Evolutionary conservation across 108 stramenopile genomes (phyloP).

Genomic region (Conticribra guillardii): DNA sequence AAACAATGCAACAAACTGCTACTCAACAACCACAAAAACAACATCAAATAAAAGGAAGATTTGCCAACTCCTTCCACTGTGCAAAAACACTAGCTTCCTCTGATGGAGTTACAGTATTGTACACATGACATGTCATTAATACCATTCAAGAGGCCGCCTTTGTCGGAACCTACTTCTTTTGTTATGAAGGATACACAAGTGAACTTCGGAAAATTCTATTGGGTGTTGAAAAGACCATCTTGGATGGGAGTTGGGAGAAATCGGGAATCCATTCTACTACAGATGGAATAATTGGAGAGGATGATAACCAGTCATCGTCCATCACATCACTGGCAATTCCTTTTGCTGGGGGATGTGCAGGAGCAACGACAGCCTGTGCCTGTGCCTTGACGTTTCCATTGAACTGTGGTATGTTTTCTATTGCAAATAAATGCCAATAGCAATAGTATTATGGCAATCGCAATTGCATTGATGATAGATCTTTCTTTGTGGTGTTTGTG

Average conservation of each 20-base stretch:
- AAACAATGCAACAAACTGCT: too few species aligned
- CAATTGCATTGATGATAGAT: too few species aligned
- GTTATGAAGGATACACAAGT: constrained; percentile 82
- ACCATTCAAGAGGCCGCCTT: constrained; percentile 84
- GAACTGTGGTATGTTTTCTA: too few species aligned
- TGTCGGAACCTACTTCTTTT: constrained; percentile 85
- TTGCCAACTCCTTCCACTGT: constrained; percentile 69
- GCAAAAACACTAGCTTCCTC: constrained; percentile 55
- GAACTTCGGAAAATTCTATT: constrained; percentile 30
- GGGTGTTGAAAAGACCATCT: constrained; percentile 14
- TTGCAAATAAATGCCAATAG: too few species aligned
- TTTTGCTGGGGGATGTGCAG: constrained; percentile 84
- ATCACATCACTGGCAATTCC: constrained; percentile 68
- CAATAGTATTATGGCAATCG: too few species aligned
- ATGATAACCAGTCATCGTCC: too few species aligned
- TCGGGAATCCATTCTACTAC: background rate
- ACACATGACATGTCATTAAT: constrained; percentile 87
- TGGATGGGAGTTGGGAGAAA: background rate
- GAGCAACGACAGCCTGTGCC: constrained; percentile 81
- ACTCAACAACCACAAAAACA: constrained; percentile 18
- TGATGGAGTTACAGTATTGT: constrained; percentile 69
- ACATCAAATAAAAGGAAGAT: constrained; percentile 55
- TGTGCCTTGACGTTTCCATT: constrained; percentile 91
- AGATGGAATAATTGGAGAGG: too few species aligned
- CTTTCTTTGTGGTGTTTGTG: too few species aligned